phyloP scores from a whole-genome alignment of 305 asterid species.

The Fraxinus greggii region DNA sequence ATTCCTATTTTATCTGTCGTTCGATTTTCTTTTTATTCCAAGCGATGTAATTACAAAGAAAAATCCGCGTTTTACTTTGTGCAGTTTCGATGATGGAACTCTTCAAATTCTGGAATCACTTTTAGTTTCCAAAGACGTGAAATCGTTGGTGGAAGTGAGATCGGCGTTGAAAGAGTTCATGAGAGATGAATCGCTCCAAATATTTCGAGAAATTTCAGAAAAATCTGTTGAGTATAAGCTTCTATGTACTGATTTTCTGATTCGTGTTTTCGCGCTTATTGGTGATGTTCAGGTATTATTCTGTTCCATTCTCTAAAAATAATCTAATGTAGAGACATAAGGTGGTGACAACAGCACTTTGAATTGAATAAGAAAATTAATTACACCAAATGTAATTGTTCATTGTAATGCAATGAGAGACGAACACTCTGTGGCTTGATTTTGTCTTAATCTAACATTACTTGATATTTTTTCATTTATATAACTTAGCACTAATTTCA shows the following conservation, averaged over 20 bases:
- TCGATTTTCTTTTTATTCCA: background rate
- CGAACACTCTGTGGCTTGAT: background rate
- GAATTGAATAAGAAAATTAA: background rate
- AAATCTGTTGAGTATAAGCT: constrained; percentile 63
- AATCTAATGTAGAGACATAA: background rate
- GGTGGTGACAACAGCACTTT: background rate
- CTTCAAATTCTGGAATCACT: constrained; percentile 56
- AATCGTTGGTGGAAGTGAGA: constrained; percentile 40
- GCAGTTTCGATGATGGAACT: constrained; percentile 61
- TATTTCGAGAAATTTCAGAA: constrained; percentile 51
- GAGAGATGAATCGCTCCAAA: constrained; percentile 54
- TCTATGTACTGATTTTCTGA: constrained; percentile 56
- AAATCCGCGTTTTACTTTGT: background rate
- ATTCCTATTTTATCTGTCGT: background rate
- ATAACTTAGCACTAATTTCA: background rate
- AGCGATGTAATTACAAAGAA: background rate
- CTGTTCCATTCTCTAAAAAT: constrained; percentile 2
- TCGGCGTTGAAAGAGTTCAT: constrained; percentile 51
- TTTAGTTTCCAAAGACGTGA: constrained; percentile 53
- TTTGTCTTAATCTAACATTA: background rate
- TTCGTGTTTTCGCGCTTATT: constrained; percentile 57
- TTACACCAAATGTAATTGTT: background rate
- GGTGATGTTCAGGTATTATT: constrained; percentile 71
- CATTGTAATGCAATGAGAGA: background rate
- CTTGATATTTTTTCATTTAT: background rate